Conservation (phyloP, 805 yeast species). For the Kluyveromyces lactis region DNA sequence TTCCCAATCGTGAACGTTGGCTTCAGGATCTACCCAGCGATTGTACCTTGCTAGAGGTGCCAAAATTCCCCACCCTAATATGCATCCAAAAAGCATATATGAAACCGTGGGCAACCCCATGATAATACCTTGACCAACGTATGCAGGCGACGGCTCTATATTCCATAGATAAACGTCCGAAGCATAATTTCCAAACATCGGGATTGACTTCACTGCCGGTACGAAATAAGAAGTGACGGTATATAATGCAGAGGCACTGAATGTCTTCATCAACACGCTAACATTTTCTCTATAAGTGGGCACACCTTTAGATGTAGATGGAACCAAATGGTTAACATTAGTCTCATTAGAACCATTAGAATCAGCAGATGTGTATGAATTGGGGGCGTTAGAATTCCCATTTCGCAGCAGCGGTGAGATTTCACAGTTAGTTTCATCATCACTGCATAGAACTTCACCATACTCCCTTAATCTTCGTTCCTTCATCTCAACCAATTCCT, state of each 20-base stretch:
- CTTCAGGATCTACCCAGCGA: conserved; percentile 86
- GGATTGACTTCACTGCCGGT: conserved; percentile 61
- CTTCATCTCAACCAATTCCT: conserved; percentile 30
- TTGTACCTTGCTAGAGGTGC: conserved; percentile 64
- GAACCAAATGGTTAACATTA: not conserved
- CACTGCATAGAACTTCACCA: conserved; percentile 18
- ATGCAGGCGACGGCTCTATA: conserved; percentile 94
- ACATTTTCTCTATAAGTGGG: conserved; percentile 47
- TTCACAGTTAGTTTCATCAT: not conserved
- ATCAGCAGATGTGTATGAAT: not conserved
- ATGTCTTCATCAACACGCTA: conserved; percentile 49
- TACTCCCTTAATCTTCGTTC: conserved; percentile 19
- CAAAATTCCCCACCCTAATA: conserved; percentile 88
- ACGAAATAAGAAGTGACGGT: conserved; percentile 65
- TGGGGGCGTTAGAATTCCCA: too few species aligned
- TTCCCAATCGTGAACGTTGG: conserved; percentile 74
- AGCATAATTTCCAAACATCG: conserved; percentile 61
- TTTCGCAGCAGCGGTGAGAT: not conserved
- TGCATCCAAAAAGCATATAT: conserved; percentile 83
- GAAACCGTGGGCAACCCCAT: conserved; percentile 92
- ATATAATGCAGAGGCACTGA: conserved; percentile 59
- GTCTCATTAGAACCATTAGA: not conserved
- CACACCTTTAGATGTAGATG: not conserved
- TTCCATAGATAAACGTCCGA: conserved; percentile 71
- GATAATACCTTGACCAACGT: conserved; percentile 93